A percentile compares a stretch with the other conserved stretches of the same genome.
These are phyloP conservation scores for Melocanna baccifera DNA, from an alignment of 176 grass and related monocot genomes.

Conservation along the genomic window DNA sequence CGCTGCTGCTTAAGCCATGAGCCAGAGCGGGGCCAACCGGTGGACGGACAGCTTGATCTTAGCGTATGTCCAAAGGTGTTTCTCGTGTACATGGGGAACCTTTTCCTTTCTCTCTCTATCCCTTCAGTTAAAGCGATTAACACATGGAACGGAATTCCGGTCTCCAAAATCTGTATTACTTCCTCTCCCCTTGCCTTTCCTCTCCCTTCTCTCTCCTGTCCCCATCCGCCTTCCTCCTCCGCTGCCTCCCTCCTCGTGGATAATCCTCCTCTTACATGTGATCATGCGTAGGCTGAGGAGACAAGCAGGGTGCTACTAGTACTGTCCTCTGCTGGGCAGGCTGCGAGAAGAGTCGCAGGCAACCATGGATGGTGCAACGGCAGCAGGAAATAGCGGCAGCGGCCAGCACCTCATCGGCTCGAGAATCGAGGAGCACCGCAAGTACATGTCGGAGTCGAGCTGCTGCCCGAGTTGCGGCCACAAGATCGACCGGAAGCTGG, in stretches of 20 bases:
- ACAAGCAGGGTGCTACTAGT: neutral
- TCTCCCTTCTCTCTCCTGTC: conserved; percentile 24
- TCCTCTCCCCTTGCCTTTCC: conserved; percentile 27
- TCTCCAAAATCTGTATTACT: conserved; percentile 62
- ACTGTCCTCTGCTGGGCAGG: neutral
- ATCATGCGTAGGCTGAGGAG: conserved; percentile 41
- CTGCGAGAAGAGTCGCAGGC: neutral
- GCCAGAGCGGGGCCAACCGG: too few relatives aligned
- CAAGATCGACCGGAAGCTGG: conserved; percentile 54
- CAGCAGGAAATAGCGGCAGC: neutral
- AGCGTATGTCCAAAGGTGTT: conserved; percentile 65
- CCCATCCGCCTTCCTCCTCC: conserved; percentile 1
- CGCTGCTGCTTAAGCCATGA: too few relatives aligned
- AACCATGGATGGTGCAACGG: conserved; percentile 35
- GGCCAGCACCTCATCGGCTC: conserved; percentile 27
- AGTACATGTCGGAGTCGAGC: conserved; percentile 44
- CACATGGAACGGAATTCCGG: conserved; percentile 65
- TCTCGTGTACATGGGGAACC: conserved; percentile 53
- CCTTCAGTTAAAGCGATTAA: conserved; percentile 67
- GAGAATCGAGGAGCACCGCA: conserved; percentile 61
- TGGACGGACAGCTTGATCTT: conserved; percentile 39
- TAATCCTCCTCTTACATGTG: conserved; percentile 38
- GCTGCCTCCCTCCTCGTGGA: neutral
- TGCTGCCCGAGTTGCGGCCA: conserved; percentile 75
- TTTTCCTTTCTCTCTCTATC: conserved; percentile 49